Evolutionary conservation across 2,329 filamentous ascomycete species (phyloP), one percentile per base, ranked within the genome.

Genomic region (Colletotrichum trifolii): DNA sequence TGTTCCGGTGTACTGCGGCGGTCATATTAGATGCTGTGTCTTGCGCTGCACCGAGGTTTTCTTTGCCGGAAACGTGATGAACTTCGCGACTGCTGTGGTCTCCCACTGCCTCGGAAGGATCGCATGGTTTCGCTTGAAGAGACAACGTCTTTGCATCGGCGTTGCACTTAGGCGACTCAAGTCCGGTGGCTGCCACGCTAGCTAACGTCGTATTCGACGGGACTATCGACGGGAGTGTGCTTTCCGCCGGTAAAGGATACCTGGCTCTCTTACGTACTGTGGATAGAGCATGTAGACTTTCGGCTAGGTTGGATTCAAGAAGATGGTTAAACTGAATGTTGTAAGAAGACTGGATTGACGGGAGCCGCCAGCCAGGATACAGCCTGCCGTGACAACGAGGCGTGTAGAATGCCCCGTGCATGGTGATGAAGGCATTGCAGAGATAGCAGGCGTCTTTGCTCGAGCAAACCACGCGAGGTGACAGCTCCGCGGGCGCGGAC

Each of bases 361-460:
- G 82, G 2, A 84, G 67, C 11, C 77, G 73, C 83, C 82, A 86
- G 7, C 73, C 72, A 0, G 75, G 71, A 68, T 85, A 84, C 2
- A 86, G 61, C 42, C 64, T 77, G 3, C 81, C 79, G 66, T 85
- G 82, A 2, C 74, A 78, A 45, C 72, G 73, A 3, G 81, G 78
- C 1, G 77, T 78, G 47, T 79, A 67, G 43, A 81, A 79, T 45
- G 73, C 74, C 3, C 78, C 76, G 62, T 83, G 78, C 12, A 77
- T 68, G 2, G 67, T 56, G n/a, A 85, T 76, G 64, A 85, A 81
- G 7, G 77, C 71, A 54, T 84, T 81, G 70, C 83, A 86, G 0
- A 85, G 75, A 68, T 80, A 85, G 68, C 83, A 86, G 1, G 83
- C 79, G 55, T 81, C 77, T 61, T 85, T 86, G 73, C 78, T 82